Conservation (phyloP, 2,329 filamentous ascomycete species). For the Dendrostoma leiphaemia region DNA sequence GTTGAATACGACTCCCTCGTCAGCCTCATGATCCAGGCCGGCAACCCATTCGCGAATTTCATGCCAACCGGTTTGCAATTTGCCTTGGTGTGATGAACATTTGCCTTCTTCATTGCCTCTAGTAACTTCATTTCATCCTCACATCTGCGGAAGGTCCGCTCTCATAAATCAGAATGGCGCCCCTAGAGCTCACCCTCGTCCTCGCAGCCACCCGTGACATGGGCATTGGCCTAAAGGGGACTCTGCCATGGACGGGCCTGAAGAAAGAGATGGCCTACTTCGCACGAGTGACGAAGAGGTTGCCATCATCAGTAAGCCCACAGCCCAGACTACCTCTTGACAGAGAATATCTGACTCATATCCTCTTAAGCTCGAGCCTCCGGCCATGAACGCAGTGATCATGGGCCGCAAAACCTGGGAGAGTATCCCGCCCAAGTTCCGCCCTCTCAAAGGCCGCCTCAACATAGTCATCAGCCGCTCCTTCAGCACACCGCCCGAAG, state of each 20-base stretch:
- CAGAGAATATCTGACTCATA: background rate
- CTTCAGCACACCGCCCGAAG: slow-evolving; percentile 24
- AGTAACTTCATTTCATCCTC: background rate
- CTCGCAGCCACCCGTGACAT: slow-evolving; percentile 88
- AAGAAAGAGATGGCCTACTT: slow-evolving; percentile 96
- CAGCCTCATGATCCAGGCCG: background rate
- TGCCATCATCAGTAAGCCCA: slow-evolving; percentile 39
- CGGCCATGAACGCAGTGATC: slow-evolving; percentile 70
- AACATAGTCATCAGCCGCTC: slow-evolving; percentile 78
- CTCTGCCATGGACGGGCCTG: slow-evolving; percentile 84
- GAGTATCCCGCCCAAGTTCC: slow-evolving; percentile 74
- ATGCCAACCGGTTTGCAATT: too few species aligned
- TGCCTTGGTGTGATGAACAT: too few species aligned
- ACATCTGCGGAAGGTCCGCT: background rate
- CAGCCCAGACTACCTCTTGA: background rate
- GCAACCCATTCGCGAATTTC: background rate
- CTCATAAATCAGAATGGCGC: slow-evolving; percentile 19
- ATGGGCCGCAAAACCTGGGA: slow-evolving; percentile 99
- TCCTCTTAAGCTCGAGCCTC: slow-evolving; percentile 29
- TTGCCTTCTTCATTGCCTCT: background rate
- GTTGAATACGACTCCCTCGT: too few species aligned
- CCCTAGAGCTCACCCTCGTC: slow-evolving; percentile 76
- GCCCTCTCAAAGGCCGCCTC: slow-evolving; percentile 74
- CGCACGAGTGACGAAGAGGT: slow-evolving; percentile 77
- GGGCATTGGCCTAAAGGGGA: slow-evolving; percentile 80